A percentile compares a stretch with the other conserved stretches of the same genome.
These are phyloP conservation scores for Neurospora sublineolata DNA, from an alignment of 495 filamentous ascomycete genomes.

Conservation along the genomic window DNA sequence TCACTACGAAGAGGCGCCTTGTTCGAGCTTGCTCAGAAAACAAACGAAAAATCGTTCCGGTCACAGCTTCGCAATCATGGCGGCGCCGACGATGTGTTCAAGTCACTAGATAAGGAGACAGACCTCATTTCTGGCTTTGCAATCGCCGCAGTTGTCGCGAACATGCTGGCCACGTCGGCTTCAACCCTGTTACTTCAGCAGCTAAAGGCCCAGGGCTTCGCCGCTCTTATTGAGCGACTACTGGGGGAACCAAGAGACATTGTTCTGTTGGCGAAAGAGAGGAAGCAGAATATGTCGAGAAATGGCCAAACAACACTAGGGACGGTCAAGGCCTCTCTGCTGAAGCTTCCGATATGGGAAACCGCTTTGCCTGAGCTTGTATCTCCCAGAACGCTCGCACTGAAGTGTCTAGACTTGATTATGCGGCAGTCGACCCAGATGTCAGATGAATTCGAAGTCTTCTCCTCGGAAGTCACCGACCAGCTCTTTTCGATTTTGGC, in stretches of 20 bases:
- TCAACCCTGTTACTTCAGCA: conserved; percentile 39
- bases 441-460: conserved; percentile 36
- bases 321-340: conserved; percentile 38
- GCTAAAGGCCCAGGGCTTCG: conserved; percentile 36
- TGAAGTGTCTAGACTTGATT: conserved; percentile 54
- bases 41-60: conserved; percentile 52
- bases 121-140: conserved; percentile 48
- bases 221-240: conserved; percentile 40
- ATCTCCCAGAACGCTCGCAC: conserved; percentile 50
- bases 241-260: conserved; percentile 45
- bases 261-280: conserved; percentile 42
- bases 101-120: conserved; percentile 37
- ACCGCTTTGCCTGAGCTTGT: conserved; percentile 37
- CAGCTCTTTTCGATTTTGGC: conserved; percentile 40
- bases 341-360: conserved; percentile 45
- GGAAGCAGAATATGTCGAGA: conserved; percentile 59
- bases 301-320: conserved; percentile 41
- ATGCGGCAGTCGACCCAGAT: conserved; percentile 40
- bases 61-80: conserved; percentile 65
- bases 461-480: conserved; percentile 39
- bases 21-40: conserved; percentile 62
- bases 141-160: conserved; percentile 43
- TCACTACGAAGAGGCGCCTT: conserved; percentile 39
- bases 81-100: conserved; percentile 56
- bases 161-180: conserved; percentile 41